These are phyloP conservation scores for Madurella fahalii DNA, from an alignment of 2,329 filamentous ascomycete genomes.

Conservation along the genomic window DNA sequence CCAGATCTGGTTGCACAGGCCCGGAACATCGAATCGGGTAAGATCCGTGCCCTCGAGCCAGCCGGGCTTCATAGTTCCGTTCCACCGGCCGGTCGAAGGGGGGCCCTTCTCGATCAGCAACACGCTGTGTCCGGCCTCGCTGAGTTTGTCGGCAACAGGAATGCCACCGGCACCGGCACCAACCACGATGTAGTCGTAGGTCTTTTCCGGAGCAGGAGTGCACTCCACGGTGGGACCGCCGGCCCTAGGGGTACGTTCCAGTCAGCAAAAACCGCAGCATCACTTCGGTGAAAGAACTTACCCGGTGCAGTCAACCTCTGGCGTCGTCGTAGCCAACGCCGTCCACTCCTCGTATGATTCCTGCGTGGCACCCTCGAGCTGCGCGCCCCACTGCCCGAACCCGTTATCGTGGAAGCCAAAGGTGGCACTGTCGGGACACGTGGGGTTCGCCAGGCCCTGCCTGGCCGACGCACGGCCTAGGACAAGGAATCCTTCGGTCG, in stretches of 20 bases:
- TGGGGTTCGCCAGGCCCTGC: slow-evolving; percentile 38
- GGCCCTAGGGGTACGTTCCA: background rate
- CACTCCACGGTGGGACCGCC: slow-evolving; percentile 12
- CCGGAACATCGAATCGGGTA: slow-evolving; percentile 68
- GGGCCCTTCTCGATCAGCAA: slow-evolving; percentile 60
- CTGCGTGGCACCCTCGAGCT: slow-evolving; percentile 36
- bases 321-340: slow-evolving; percentile 39
- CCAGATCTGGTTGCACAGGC: slow-evolving; percentile 69
- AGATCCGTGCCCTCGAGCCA: slow-evolving; percentile 61
- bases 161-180: slow-evolving; percentile 61
- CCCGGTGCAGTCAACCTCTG: slow-evolving; percentile 21
- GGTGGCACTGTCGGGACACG: slow-evolving; percentile 41
- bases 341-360: slow-evolving; percentile 43
- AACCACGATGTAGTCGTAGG: slow-evolving; percentile 61
- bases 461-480: slow-evolving; percentile 56
- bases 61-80: slow-evolving; percentile 54
- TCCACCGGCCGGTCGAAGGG: slow-evolving; percentile 60
- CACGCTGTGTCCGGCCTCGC: slow-evolving; percentile 60
- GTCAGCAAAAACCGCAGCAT: background rate
- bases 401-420: slow-evolving; percentile 51
- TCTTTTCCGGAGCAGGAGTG: slow-evolving; percentile 21
- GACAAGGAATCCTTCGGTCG: slow-evolving; percentile 41
- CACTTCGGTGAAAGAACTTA: slow-evolving; percentile 2
- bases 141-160: slow-evolving; percentile 57
- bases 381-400: slow-evolving; percentile 50